Conservation (phyloP, 345 rosid species). For the Hibiscus mutabilis region DNA sequence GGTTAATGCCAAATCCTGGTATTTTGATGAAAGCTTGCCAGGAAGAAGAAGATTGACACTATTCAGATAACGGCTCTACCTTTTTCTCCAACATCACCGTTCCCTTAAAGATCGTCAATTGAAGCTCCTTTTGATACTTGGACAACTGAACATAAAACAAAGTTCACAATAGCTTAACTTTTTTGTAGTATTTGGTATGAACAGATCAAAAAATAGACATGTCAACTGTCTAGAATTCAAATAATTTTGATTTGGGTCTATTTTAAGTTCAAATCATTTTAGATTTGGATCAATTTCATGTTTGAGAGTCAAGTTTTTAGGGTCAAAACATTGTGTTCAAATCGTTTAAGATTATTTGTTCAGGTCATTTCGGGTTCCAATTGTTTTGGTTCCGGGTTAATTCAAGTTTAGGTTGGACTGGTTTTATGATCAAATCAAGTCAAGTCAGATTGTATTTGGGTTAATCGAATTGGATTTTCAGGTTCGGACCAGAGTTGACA, state of each 20-base stretch:
- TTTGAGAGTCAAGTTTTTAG: neutral
- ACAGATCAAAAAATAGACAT: neutral
- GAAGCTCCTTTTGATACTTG: slow-evolving; percentile 55
- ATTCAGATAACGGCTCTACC: slow-evolving; percentile 34
- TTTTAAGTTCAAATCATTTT: neutral
- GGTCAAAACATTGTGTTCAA: neutral
- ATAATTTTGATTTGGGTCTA: too few species aligned
- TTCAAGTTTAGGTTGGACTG: neutral
- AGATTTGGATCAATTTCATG: neutral
- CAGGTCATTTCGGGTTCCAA: neutral
- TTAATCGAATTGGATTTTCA: neutral
- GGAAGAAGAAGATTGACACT: neutral
- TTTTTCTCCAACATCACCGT: slow-evolving; percentile 83
- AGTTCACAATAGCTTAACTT: neutral
- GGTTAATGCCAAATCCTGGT: neutral
- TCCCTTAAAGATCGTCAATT: slow-evolving; percentile 78
- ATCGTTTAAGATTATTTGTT: neutral
- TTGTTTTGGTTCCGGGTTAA: neutral
- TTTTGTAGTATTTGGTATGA: neutral
- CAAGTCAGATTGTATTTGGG: neutral
- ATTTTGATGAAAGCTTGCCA: neutral
- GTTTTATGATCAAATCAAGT: neutral
- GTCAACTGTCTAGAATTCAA: neutral
- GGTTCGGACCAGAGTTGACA: neutral
- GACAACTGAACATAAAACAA: slow-evolving; percentile 38